Base-by-base conservation (phyloP, 2,329 filamentous ascomycete genomes). In the Pseudogymnoascus verrucosus region DNA sequence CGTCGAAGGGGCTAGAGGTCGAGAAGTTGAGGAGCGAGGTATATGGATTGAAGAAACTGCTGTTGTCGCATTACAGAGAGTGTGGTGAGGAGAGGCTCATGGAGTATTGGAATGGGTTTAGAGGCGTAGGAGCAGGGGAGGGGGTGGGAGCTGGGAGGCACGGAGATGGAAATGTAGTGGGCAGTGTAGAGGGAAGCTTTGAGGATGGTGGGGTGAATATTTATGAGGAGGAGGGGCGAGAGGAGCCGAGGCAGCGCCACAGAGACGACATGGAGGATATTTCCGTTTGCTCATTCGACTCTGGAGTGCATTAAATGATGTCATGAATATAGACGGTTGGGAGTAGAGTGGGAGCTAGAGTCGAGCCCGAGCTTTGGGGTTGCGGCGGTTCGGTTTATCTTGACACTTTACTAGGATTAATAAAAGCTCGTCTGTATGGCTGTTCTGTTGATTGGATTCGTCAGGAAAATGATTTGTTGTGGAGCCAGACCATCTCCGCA, bases 11-110 rank as follows among this genome's bases (percentile, higher is more conserved):
- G 36, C 40, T 54, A 31, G 36, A 47, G 61, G 2, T 62, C 8
- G 61, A 62, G 26, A n/a, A 51, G 28, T 54, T 62, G 61, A 54
- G 44, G 26, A 21, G 40, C 21, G 61, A 62, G 26, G 8, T 62
- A 51, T 8, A 5, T 16, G 19, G 16, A 23, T 62, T 62, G 23
- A 62, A 51, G 44, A 26, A 19, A 47, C n/a, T 62, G 40, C 40
- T 62, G 23, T 36, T 62, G 11, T 28, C n/a, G 19, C 61, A 57
- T 59, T 62, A 12, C 26, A 31, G 23, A 31, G 12, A 19, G 34
- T 7, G 21, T 36, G 26, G 26, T 31, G 12, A 59, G n/a, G 5
- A 8, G 51, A 59, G 5, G 19, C 42, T 44, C 19, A 3, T 23
- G 5, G 42, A 23, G 19, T 23, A 44, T 44, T 44, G 11, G 10